Evolutionary conservation across 2,329 filamentous ascomycete genomes (phyloP), one percentile per base, ranked within the genome.

Genomic region (Sporothrix euskadiensis): DNA sequence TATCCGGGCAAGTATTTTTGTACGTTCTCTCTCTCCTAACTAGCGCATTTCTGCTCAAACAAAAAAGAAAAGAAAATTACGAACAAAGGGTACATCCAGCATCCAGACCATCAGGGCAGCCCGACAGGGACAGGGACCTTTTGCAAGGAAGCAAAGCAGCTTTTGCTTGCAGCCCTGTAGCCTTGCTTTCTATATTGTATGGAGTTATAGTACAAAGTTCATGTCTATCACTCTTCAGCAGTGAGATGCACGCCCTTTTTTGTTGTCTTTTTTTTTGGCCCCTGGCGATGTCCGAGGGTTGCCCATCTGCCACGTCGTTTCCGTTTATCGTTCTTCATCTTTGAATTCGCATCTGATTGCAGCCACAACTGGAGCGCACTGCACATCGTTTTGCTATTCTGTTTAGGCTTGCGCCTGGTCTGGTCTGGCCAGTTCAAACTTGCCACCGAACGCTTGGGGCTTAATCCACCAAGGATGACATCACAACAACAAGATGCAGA

Each of bases 281-380:
- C 59, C 61, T 47, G 39, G 35, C 26, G 61, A 54, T 54, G 47
- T 52, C 66, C 30, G 44, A 14, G 16, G 26, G 16, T 47, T 39
- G 44, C 30, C 26, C 30, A 54, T n/a, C 44, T 68, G 44, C 65
- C 65, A 68, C 65, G 65, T 68, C 41, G 65, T 68, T 35, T 54
- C 47, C 26, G 47, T 69, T 47, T 39, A 56, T 69, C 47, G 26
- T 39, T 69, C 7, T 61, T 26, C 19, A n/a, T 54, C 0, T 19
- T 16, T 12, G 35, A n/a, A 57, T 47, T n/a, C 57, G 32, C 30
- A 69, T 54, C 16, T 35, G 30, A n/a, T 49, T 54, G n/a, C 35
- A 57, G 68, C 35, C 8, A 52, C 63, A 44, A 32, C 39, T 35
- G 39, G 35, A 7, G 22, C 9, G 19, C 35, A 47, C 44, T n/a